A percentile compares a stretch with the other conserved stretches of the same genome.
Conservation (phyloP, 768 basidiomycete species). For the Coprinopsis sp. region DNA sequence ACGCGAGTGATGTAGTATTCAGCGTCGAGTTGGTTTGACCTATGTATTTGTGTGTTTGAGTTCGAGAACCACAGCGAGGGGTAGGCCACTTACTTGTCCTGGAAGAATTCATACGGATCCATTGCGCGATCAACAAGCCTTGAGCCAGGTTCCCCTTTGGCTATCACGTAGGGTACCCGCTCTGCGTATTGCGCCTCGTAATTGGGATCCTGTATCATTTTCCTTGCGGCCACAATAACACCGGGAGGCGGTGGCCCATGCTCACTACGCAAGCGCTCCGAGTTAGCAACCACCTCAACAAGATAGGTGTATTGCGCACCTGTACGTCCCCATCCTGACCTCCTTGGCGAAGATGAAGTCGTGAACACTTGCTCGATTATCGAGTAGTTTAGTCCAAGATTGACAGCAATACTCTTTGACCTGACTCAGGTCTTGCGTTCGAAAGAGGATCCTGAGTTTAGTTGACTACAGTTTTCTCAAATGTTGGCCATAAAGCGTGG, state of each 20-base stretch:
- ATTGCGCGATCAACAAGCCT: conserved; percentile 42
- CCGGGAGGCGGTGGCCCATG: conserved; percentile 88
- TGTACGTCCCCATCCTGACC: conserved; percentile 90
- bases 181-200: conserved; percentile 91
- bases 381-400: conserved; percentile 81
- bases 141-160: conserved; percentile 53
- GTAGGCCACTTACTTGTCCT: conserved; percentile 16
- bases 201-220: conserved; percentile 67
- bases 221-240: conserved; percentile 76
- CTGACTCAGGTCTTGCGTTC: conserved; percentile 81
- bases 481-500: background rate
- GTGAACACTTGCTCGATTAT: conserved; percentile 77
- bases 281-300: background rate
- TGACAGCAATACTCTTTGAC: conserved; percentile 85
- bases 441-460: conserved; percentile 72
- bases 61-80: background rate
- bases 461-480: conserved; percentile 2
- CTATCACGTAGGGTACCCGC: conserved; percentile 87
- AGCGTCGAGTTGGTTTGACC: conserved; percentile 65
- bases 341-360: conserved; percentile 96
- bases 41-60: conserved; percentile 35
- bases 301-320: conserved; percentile 38
- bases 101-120: conserved; percentile 26
- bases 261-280: conserved; percentile 48
- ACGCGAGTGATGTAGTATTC: conserved; percentile 84